Conservation (phyloP, 495 filamentous ascomycete genomes). For the Podospora comata region DNA sequence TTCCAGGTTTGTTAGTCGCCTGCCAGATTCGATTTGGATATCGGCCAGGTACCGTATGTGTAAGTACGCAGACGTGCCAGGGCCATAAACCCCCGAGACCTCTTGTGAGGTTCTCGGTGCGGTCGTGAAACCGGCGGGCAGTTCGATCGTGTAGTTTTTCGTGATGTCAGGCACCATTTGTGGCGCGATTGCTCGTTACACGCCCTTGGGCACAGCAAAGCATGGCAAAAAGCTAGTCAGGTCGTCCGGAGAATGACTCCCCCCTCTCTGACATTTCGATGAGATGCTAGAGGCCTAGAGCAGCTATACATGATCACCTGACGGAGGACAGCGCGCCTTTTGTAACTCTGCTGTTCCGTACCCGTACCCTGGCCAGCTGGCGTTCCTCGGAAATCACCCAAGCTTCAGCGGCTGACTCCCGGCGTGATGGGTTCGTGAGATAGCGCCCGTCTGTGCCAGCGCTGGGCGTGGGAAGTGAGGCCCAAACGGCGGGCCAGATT, state of each 20-base stretch:
- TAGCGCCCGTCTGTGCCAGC: conserved; percentile 12
- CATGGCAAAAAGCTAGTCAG: conserved; percentile 7
- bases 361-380: neutral
- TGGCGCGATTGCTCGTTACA: conserved; percentile 10
- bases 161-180: conserved; percentile 15
- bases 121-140: neutral
- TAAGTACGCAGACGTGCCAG: neutral
- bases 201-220: neutral
- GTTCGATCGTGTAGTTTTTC: conserved; percentile 3
- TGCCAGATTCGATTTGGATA: neutral
- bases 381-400: neutral
- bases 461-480: conserved; percentile 5
- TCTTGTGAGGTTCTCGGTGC: neutral
- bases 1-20: neutral
- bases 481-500: neutral
- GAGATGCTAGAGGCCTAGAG: neutral
- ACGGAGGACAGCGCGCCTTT: neutral
- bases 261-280: neutral
- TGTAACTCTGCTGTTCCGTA: neutral
- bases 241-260: neutral
- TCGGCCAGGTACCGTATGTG: conserved; percentile 1
- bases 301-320: neutral
- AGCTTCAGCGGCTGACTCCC: conserved; percentile 4
- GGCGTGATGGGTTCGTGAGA: neutral
- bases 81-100: neutral